These are phyloP conservation scores for Moringa oleifera DNA, from an alignment of 345 rosid species.

Conservation along the genomic window DNA sequence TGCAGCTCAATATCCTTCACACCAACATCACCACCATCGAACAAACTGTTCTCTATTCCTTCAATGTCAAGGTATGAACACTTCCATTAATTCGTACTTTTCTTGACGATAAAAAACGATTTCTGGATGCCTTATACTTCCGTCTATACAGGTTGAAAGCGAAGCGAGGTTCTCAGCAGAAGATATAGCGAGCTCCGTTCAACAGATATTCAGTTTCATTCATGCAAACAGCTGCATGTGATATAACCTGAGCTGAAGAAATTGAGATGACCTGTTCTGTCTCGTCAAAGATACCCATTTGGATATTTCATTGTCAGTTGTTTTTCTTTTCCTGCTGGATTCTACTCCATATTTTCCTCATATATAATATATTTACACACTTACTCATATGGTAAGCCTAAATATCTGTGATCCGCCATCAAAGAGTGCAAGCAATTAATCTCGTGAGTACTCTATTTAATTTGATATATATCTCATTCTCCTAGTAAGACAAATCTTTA, in stretches of 20 bases:
- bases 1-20: constrained; percentile 83
- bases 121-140: too few species aligned
- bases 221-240: constrained; percentile 73
- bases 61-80: constrained; percentile 74
- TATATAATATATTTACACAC: constrained; percentile 9
- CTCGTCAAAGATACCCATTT: constrained; percentile 8
- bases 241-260: constrained; percentile 9
- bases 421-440: too few species aligned
- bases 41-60: constrained; percentile 92
- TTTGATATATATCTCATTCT: background rate
- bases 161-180: constrained; percentile 74
- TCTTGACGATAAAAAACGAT: background rate
- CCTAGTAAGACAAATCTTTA: background rate
- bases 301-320: constrained; percentile 10
- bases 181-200: constrained; percentile 85
- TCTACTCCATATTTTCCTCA: constrained; percentile 10
- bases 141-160: constrained; percentile 47
- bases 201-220: constrained; percentile 80
- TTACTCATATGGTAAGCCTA: too few species aligned
- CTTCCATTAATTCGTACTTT: background rate
- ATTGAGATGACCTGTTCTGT: constrained; percentile 7
- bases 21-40: constrained; percentile 95
- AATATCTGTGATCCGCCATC: too few species aligned
- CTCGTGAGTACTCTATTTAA: too few species aligned
- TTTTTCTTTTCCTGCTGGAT: background rate